phyloP scores from a whole-genome alignment of 2,329 filamentous ascomycete genomes.

The Bipolaris victoriae region DNA sequence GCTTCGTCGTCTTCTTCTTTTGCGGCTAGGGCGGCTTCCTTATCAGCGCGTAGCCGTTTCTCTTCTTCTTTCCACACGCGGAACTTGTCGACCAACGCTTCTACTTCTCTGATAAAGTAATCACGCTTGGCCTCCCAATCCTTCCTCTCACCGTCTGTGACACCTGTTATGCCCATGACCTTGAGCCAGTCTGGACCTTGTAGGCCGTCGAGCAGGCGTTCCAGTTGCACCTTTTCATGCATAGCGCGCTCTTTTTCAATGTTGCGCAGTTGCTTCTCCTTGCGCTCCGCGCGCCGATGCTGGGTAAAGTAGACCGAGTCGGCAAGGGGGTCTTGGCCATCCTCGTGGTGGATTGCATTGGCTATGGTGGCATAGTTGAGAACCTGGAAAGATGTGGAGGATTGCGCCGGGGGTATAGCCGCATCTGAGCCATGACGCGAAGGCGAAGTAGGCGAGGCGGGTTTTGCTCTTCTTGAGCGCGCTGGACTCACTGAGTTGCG shows the following conservation, averaged over 20 bases:
- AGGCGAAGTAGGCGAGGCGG: conserved; percentile 25
- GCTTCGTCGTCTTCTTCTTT: conserved; percentile 54
- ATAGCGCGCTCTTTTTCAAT: conserved; percentile 70
- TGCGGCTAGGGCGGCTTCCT: conserved; percentile 65
- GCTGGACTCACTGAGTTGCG: conserved; percentile 35
- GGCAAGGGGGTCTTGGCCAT: conserved; percentile 59
- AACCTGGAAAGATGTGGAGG: conserved; percentile 43
- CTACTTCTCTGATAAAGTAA: conserved; percentile 83
- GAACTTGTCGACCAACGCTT: conserved; percentile 85
- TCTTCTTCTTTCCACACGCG: conserved; percentile 87
- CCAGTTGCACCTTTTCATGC: conserved; percentile 70
- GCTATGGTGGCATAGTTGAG: conserved; percentile 53
- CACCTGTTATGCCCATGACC: conserved; percentile 83
- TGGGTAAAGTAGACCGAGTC: conserved; percentile 63
- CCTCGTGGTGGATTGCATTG: conserved; percentile 41
- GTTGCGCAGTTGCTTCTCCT: conserved; percentile 71
- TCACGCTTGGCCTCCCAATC: conserved; percentile 84
- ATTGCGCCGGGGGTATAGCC: conserved; percentile 27
- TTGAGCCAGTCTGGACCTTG: conserved; percentile 92
- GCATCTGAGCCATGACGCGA: conserved; percentile 22
- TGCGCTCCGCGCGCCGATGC: conserved; percentile 66
- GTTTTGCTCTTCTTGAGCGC: conserved; percentile 33
- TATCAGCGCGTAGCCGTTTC: conserved; percentile 78
- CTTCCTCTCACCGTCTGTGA: conserved; percentile 85
- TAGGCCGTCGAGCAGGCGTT: conserved; percentile 76